Conservation (phyloP, 2,329 filamentous ascomycete species). For the Penicillium aurantiogriseum region DNA sequence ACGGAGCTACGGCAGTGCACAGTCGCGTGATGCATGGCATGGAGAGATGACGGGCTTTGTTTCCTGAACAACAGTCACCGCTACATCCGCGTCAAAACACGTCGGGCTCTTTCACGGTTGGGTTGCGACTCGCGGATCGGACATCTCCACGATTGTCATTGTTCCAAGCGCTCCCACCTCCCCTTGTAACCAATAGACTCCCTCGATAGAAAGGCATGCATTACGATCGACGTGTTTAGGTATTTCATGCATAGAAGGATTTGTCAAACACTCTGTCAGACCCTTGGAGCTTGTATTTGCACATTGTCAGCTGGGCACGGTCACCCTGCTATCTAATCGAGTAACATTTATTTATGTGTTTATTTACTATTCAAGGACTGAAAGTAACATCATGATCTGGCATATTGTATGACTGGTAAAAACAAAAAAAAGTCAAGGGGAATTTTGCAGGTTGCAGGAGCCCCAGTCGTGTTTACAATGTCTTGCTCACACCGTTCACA, state of each 20-base stretch:
- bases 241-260: constrained; percentile 28
- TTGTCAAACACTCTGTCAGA: constrained; percentile 17
- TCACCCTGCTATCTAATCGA: neutral
- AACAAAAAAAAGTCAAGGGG: neutral
- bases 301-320: constrained; percentile 1
- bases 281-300: constrained; percentile 1
- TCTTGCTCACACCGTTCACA: constrained; percentile 12
- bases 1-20: constrained; percentile 4
- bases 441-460: constrained; percentile 5
- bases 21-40: constrained; percentile 24
- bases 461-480: constrained; percentile 6
- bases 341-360: too few relatives aligned
- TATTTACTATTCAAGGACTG: neutral
- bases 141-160: neutral
- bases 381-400: constrained; percentile 1
- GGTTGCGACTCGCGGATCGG: constrained; percentile 5
- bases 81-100: constrained; percentile 17
- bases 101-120: constrained; percentile 8
- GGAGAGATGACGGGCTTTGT: constrained; percentile 14
- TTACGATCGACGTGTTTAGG: constrained; percentile 21
- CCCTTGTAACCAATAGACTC: constrained; percentile 2
- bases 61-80: constrained; percentile 18
- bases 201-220: constrained; percentile 14
- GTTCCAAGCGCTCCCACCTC: neutral
- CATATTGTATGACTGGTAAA: neutral